phyloP scores from a whole-genome alignment of 495 filamentous ascomycete genomes.

The Aspergillus nidulans region DNA sequence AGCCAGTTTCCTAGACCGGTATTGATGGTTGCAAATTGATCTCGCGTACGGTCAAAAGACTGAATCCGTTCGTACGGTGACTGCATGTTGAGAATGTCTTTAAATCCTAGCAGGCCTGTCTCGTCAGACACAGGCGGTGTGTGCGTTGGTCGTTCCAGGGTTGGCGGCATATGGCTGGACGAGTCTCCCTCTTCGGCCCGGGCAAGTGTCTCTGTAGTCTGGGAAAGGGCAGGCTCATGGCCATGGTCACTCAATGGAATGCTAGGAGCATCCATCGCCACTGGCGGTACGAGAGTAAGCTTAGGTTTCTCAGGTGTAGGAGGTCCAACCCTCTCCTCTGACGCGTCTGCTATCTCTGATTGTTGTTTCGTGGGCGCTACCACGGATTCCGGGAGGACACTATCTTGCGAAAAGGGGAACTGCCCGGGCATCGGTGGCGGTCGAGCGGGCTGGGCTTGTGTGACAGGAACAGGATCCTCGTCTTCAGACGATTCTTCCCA shows the following conservation, averaged over 20 bases:
- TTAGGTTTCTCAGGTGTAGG: slow-evolving; percentile 19
- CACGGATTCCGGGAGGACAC: slow-evolving; percentile 6
- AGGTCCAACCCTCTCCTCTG: background rate
- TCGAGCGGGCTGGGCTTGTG: slow-evolving; percentile 5
- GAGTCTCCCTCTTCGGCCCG: slow-evolving; percentile 6
- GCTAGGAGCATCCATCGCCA: slow-evolving; percentile 12
- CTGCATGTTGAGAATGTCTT: slow-evolving; percentile 65
- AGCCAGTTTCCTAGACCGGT: slow-evolving; percentile 77
- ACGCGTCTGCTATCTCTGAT: background rate
- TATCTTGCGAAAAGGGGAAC: slow-evolving; percentile 13
- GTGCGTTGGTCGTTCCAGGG: background rate
- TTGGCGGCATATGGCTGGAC: background rate
- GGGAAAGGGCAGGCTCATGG: slow-evolving; percentile 10
- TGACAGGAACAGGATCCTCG: slow-evolving; percentile 14
- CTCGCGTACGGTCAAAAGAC: slow-evolving; percentile 63
- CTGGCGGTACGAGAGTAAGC: slow-evolving; percentile 22
- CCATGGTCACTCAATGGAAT: slow-evolving; percentile 9
- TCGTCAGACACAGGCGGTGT: slow-evolving; percentile 21
- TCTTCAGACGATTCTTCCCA: slow-evolving; percentile 35
- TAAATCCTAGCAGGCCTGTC: slow-evolving; percentile 53
- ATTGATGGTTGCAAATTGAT: slow-evolving; percentile 65
- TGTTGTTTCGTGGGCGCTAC: background rate
- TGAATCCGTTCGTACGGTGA: slow-evolving; percentile 59
- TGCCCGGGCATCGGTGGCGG: slow-evolving; percentile 18
- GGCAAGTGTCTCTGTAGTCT: slow-evolving; percentile 7